Evolutionary conservation across 73 alveolate species (phyloP).

Genomic region (Paraurostyla sp.): DNA sequence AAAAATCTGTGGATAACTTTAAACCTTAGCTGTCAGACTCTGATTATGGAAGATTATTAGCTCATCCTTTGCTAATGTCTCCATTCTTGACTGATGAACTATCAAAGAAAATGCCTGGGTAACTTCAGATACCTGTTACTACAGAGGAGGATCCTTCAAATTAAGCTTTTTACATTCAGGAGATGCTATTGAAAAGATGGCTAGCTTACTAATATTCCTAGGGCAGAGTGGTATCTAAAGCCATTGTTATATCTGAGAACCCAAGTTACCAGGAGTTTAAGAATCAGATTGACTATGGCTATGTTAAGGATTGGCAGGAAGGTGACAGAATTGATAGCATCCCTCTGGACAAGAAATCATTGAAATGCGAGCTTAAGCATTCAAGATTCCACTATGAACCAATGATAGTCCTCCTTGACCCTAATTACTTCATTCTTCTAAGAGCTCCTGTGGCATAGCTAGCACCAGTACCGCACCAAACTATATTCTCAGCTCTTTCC

Average conservation of each 20-base stretch:
- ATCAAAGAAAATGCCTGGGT: not conserved
- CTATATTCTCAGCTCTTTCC: not conserved
- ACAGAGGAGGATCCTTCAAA: slow-evolving; percentile 24
- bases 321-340: slow-evolving; percentile 3
- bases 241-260: not conserved
- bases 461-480: not conserved
- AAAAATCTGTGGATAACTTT: not conserved
- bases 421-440: slow-evolving; percentile 6
- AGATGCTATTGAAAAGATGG: slow-evolving; percentile 33
- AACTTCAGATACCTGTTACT: not conserved
- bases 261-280: not conserved
- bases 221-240: not conserved
- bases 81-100: slow-evolving; percentile 37
- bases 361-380: not conserved
- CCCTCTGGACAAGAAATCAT: slow-evolving; percentile 24
- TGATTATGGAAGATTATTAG: not conserved
- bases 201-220: not conserved
- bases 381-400: not conserved
- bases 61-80: slow-evolving; percentile 34
- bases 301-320: not conserved
- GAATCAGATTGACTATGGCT: slow-evolving; percentile 4
- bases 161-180: slow-evolving; percentile 12
- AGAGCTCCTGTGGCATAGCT: not conserved
- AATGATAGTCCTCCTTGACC: not conserved
- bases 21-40: not conserved